Evolutionary conservation across 106 monocot species (phyloP), one percentile per base, ranked within the genome.

Genomic region (Dendrobium chrysotoxum): DNA sequence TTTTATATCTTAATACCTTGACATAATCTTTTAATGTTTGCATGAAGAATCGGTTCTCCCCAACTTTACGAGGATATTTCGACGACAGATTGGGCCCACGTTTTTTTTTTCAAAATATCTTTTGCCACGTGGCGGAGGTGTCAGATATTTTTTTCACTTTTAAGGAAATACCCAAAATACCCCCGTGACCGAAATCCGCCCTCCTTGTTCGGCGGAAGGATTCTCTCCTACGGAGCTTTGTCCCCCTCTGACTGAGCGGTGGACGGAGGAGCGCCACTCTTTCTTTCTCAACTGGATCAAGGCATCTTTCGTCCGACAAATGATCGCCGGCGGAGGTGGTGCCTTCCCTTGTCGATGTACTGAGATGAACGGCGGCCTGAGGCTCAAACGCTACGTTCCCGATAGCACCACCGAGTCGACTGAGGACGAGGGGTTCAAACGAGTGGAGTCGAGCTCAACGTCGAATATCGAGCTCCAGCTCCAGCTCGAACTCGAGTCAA

Each of bases 371-470:
- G 1, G 46, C 31, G 7, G 25, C 8, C 0, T 4, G 80, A 54
- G 50, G 53, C 23, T 25, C 31, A 1, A 13, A 8, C 31, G n/a
- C 75, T 31, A 10, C 1, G 13, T 25, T n/a, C 68, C 84, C 76
- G 84, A 84, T 16, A 84, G 76, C 76, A 76, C 31, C 68, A 84
- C 80, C 17, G 84, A 84, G 67, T 84, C 84, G 0, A 84, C 61
- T 28, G 35, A 25, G 1, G 53, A 77, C 2, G n/a, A n/a, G n/a
- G n/a, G n/a, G n/a, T n/a, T n/a, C n/a, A n/a, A n/a, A n/a, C n/a
- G n/a, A n/a, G n/a, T n/a, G n/a, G n/a, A n/a, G n/a, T n/a, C n/a
- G n/a, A n/a, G n/a, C n/a, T n/a, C n/a, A n/a, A n/a, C n/a, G n/a
- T n/a, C n/a, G n/a, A n/a, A n/a, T n/a, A n/a, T n/a, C n/a, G n/a